Evolutionary conservation across 2,329 filamentous ascomycete species (phyloP).

Genomic region (Alternaria incomplexa): DNA sequence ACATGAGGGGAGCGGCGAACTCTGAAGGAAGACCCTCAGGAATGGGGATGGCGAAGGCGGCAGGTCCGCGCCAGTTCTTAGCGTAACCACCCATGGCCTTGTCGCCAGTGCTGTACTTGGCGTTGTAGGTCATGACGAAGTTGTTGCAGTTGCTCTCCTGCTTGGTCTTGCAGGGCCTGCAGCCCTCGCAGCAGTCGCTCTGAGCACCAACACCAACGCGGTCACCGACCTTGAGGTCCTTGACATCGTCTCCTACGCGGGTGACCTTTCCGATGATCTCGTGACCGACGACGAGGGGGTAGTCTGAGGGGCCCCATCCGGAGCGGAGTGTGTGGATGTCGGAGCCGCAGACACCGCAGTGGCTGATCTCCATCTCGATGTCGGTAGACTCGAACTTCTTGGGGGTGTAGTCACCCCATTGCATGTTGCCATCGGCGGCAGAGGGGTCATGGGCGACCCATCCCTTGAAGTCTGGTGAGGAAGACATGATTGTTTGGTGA

Average conservation of each 20-base stretch:
- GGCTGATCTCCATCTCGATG: slow-evolving; percentile 49
- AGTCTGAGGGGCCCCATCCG: slow-evolving; percentile 57
- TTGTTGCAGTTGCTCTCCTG: slow-evolving; percentile 54
- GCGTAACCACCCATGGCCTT: slow-evolving; percentile 69
- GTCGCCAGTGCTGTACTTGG: slow-evolving; percentile 61
- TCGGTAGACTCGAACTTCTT: slow-evolving; percentile 71
- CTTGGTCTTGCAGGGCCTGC: slow-evolving; percentile 55
- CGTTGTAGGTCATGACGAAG: slow-evolving; percentile 55
- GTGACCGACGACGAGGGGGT: slow-evolving; percentile 54
- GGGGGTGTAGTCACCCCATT: slow-evolving; percentile 55
- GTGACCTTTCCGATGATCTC: slow-evolving; percentile 50
- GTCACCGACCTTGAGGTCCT: slow-evolving; percentile 65
- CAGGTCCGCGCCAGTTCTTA: slow-evolving; percentile 72
- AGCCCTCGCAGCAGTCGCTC: slow-evolving; percentile 56
- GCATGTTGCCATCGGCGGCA: slow-evolving; percentile 61
- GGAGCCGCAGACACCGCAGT: slow-evolving; percentile 45
- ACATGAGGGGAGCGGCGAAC: slow-evolving; percentile 78
- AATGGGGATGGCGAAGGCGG: slow-evolving; percentile 75
- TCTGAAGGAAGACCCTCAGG: slow-evolving; percentile 69
- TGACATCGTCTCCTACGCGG: slow-evolving; percentile 50
- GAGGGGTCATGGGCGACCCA: slow-evolving; percentile 61
- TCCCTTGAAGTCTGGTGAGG: slow-evolving; percentile 57
- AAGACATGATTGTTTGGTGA: slow-evolving; percentile 22
- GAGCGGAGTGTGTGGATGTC: slow-evolving; percentile 45
- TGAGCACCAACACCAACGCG: slow-evolving; percentile 61